A percentile compares a stretch with the other conserved stretches of the same genome.
These are phyloP conservation scores for Triticum timopheevii DNA, from an alignment of 176 grass and related monocot species.

Conservation along the genomic window DNA sequence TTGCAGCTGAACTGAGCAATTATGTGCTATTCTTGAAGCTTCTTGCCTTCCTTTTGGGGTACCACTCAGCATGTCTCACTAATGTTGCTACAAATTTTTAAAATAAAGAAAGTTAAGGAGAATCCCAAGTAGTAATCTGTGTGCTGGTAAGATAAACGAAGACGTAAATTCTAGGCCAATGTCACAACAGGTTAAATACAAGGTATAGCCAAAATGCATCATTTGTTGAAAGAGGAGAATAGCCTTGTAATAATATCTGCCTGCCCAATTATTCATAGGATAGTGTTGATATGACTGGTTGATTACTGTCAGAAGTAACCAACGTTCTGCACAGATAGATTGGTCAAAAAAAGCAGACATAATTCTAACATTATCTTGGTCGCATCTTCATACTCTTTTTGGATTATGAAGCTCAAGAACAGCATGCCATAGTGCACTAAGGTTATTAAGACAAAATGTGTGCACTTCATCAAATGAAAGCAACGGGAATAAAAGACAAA, in stretches of 20 bases:
- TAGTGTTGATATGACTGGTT: constrained; percentile 5
- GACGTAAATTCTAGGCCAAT: not conserved
- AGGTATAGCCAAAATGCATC: constrained; percentile 4
- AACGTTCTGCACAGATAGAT: not conserved
- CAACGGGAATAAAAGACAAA: too few relatives aligned
- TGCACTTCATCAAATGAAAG: too few relatives aligned
- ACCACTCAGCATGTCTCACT: constrained; percentile 26
- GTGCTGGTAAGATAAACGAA: not conserved
- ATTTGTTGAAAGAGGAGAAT: constrained; percentile 3
- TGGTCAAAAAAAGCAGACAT: not conserved
- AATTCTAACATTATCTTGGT: not conserved
- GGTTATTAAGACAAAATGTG: too few relatives aligned
- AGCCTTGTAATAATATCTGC: not conserved
- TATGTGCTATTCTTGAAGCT: constrained; percentile 35
- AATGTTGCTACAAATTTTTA: constrained; percentile 38
- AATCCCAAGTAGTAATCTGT: not conserved
- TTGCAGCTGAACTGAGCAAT: not conserved
- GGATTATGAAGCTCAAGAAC: too few relatives aligned
- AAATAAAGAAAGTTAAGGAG: not conserved
- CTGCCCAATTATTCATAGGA: not conserved
- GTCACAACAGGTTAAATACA: constrained; percentile 1
- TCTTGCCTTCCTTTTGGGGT: constrained; percentile 32
- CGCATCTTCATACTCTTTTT: too few relatives aligned
- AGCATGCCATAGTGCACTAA: too few relatives aligned
- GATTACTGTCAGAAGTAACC: not conserved